Evolutionary conservation across 2,329 filamentous ascomycete genomes (phyloP).

Genomic region (Zymoseptoria pseudotritici): DNA sequence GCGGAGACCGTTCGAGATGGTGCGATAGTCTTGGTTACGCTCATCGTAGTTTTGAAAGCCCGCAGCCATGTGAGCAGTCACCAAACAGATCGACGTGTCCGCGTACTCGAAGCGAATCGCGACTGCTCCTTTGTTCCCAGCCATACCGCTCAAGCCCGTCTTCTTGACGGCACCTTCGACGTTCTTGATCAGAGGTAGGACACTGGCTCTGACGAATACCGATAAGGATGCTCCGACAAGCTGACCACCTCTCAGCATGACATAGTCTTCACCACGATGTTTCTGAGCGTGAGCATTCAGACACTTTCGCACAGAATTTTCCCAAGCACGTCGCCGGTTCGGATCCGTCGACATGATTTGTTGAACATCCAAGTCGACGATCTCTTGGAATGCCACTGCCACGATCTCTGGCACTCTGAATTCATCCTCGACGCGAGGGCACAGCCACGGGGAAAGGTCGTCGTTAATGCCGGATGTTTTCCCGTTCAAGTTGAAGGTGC

Average conservation of each 20-base stretch:
- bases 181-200: slow-evolving; percentile 79
- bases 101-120: slow-evolving; percentile 93
- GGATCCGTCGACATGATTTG: slow-evolving; percentile 99
- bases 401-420: slow-evolving; percentile 71
- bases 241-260: slow-evolving; percentile 83
- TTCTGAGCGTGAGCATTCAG: slow-evolving; percentile 64
- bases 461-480: slow-evolving; percentile 68
- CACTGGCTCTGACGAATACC: slow-evolving; percentile 77
- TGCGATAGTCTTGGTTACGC: slow-evolving; percentile 84
- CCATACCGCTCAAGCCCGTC: slow-evolving; percentile 90
- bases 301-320: slow-evolving; percentile 67
- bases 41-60: slow-evolving; percentile 97
- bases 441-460: slow-evolving; percentile 81
- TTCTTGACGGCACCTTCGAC: slow-evolving; percentile 96
- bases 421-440: slow-evolving; percentile 53
- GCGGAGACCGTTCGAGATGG: slow-evolving; percentile 75
- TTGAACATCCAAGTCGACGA: slow-evolving; percentile 93
- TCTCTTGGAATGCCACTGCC: slow-evolving; percentile 91
- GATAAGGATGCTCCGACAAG: slow-evolving; percentile 89
- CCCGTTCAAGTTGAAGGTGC: slow-evolving; percentile 93
- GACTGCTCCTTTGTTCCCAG: slow-evolving; percentile 95
- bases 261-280: slow-evolving; percentile 68
- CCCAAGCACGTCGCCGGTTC: slow-evolving; percentile 76
- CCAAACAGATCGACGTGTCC: slow-evolving; percentile 86
- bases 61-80: slow-evolving; percentile 92